Base-by-base conservation (phyloP, 495 filamentous ascomycete genomes). In the Penicillium ucsense region DNA sequence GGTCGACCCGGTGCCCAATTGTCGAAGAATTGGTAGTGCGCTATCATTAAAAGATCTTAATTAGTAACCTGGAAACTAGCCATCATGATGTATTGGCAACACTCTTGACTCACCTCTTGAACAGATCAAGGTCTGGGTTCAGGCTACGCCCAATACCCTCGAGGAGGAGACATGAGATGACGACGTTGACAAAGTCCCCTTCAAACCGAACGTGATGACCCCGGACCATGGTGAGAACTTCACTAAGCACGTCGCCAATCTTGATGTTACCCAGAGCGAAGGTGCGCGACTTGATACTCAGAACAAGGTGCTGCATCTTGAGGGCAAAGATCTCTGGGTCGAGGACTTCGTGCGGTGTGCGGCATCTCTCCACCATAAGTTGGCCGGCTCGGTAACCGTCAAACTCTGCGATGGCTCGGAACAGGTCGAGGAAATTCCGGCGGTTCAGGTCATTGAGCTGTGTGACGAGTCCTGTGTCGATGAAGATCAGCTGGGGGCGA, bases 161-260 rank as follows among this genome's bases (percentile, higher is more conserved):
- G 2, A 99, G 73, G 2, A 99, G 73, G 35, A 99, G 72, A 41
- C 96, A 95, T 32, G 85, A 91, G 45, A 99, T 86, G 11, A 99
- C 91, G 3, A 99, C 92, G 58, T 99, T 99, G 46, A 97, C 91
- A 64, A 96, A 99, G 60, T 99, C 94, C 3, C 94, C 94, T 59
- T 97, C 94, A 32, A 99, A 78, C 6, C 94, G 78, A 3, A 99
- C 94, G 58, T 99, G 94, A 60, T 99, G 91, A 10, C 72, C 70
- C 31, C 94, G 81, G 38, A 99, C 94, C 90, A 99, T 97, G 36
- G 72, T 72, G 29, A 99, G 70, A 6, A 97, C 91, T 49, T 95
- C 78, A 52, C 88, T 88, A 9, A 99, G 65, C 29, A 99, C 84
- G 56, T 99, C 94, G 1, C 92, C 94, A 54, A 99, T 96, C 66